These are phyloP conservation scores for Colletotrichum somersetense DNA, from an alignment of 2,329 filamentous ascomycete species.

Conservation along the genomic window DNA sequence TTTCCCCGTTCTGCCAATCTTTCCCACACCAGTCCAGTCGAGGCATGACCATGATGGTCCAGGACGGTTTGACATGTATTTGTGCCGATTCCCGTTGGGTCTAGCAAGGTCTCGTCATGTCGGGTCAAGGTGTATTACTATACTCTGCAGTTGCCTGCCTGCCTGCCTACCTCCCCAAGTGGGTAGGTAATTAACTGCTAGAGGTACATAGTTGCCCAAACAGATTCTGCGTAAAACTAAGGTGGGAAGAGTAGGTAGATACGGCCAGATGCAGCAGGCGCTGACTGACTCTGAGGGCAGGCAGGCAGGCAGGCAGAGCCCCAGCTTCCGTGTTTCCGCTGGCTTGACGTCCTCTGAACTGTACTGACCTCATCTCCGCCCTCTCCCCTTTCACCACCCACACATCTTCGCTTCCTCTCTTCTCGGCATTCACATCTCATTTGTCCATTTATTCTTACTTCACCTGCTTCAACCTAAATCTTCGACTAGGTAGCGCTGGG, in stretches of 20 bases:
- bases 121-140: neutral
- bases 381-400: neutral
- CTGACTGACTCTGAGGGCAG: neutral
- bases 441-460: neutral
- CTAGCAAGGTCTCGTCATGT: constrained; percentile 16
- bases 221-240: neutral
- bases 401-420: neutral
- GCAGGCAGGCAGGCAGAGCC: constrained; percentile 20
- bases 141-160: too few species aligned
- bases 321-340: constrained; percentile 14
- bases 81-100: constrained; percentile 10
- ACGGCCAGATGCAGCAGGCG: neutral
- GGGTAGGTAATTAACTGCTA: too few species aligned
- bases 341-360: neutral
- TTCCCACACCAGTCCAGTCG: neutral
- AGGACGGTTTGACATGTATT: neutral
- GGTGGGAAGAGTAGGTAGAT: neutral
- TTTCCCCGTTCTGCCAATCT: neutral
- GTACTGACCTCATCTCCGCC: neutral
- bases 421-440: neutral
- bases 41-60: neutral
- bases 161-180: too few species aligned
- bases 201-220: too few species aligned
- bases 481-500: constrained; percentile 18
- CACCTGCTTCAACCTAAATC: constrained; percentile 5